Evolutionary conservation across 2,329 filamentous ascomycete species (phyloP).

Genomic region (Leptosphaerulina australis): DNA sequence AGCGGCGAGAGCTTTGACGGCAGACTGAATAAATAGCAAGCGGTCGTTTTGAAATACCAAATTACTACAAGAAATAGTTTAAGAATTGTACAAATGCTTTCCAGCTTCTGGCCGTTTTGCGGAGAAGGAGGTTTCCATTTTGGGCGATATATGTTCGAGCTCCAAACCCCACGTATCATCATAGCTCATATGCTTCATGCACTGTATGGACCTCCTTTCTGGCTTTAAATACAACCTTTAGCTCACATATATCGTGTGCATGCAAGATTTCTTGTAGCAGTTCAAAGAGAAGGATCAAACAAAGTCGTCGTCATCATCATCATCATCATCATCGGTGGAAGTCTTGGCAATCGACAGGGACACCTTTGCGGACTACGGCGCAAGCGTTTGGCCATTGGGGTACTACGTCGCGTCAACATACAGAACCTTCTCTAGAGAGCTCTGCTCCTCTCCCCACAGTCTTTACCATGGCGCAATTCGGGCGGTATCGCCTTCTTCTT

Average conservation of each 20-base stretch:
- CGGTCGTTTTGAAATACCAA: conserved; percentile 20
- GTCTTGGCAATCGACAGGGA: conserved; percentile 28
- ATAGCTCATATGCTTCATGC: background rate
- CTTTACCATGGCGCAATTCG: conserved; percentile 58
- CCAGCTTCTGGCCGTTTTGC: background rate
- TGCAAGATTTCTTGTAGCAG: background rate
- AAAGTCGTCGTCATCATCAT: conserved; percentile 7
- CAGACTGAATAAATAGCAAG: conserved; percentile 14
- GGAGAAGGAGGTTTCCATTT: conserved; percentile 15
- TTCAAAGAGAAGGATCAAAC: background rate
- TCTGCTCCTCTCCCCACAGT: conserved; percentile 29
- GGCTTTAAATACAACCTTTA: background rate
- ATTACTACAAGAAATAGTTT: conserved; percentile 2
- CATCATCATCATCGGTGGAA: conserved; percentile 5
- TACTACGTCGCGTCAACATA: conserved; percentile 31
- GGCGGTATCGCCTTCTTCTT: conserved; percentile 81
- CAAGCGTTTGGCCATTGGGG: conserved; percentile 31
- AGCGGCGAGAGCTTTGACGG: conserved; percentile 2
- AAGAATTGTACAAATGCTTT: background rate
- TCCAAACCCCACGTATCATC: conserved; percentile 1
- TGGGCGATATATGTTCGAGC: conserved; percentile 12
- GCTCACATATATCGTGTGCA: background rate
- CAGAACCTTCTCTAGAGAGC: conserved; percentile 33
- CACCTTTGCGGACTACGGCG: conserved; percentile 21
- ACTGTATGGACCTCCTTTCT: background rate